Base-by-base conservation (phyloP, 176 grass and related monocot species). In the Aegilops longissima region DNA sequence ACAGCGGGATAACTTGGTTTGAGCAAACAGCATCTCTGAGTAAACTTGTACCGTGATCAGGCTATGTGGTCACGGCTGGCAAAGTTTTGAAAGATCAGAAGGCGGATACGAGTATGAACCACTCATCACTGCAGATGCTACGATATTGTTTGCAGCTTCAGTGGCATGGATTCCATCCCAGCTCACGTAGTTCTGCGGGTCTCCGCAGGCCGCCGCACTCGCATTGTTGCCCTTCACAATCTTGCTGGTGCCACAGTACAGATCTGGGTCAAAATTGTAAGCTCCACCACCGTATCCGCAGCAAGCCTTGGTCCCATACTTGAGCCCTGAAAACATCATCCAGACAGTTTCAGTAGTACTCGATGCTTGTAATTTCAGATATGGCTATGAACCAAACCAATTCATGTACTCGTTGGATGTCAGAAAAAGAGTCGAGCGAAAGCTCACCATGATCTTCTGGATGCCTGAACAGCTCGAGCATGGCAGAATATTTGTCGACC, bases 91-190 rank as follows among this genome's bases (percentile, higher is more conserved):
- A 30, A 94, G 86, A 79, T 66, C 24, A 4, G 91, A 86, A 58
- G 58, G 61, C 49, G 93, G 93, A n/a, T 89, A 67, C 1, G 82
- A 93, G 64, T 79, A 72, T 0, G 83, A 89, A 18, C 81, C 86
- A 36, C 82, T 86, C 3, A 95, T 84, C 12, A 98, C 75, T 10
- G 86, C 81, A 64, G 13, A 76, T 0, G 86, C 21, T 25, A 98
- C 56, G 73, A 78, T 72, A 45, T 63, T 87, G 40, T 95, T 95
- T 49, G 90, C 93, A 75, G 91, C 86, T 77, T 98, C 91, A 0
- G 93, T 95, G 40, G 90, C 78, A 91, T 95, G 96, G 29, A 98
- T 94, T 21, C 93, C 96, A 1, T 98, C 88, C 93, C 96, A 95
- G 80, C 91, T 98, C 62, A 92, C 88, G 12, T 95, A 94, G 77